phyloP scores from a whole-genome alignment of 768 basidiomycete species.

The Amanita exitialis region DNA sequence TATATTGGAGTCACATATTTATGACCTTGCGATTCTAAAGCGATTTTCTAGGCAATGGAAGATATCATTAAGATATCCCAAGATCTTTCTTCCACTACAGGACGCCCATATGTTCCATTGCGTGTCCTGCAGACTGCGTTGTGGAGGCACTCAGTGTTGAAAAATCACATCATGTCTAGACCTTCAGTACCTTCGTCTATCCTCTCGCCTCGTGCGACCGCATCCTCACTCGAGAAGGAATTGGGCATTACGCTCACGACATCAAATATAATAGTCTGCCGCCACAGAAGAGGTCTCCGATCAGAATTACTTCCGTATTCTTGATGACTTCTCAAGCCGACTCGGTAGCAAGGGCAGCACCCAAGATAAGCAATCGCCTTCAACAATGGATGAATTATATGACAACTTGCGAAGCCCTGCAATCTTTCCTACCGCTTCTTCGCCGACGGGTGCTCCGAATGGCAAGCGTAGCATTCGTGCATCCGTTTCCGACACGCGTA shows the following conservation, averaged over 20 bases:
- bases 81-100: slow-evolving; percentile 66
- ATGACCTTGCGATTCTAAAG: slow-evolving; percentile 6
- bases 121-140: slow-evolving; percentile 63
- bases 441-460: background rate
- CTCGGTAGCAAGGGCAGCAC: slow-evolving; percentile 60
- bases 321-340: slow-evolving; percentile 59
- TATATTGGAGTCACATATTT: slow-evolving; percentile 19
- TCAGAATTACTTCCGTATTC: slow-evolving; percentile 52
- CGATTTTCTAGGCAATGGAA: slow-evolving; percentile 54
- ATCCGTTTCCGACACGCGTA: slow-evolving; percentile 9
- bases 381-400: slow-evolving; percentile 68
- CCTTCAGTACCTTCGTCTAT: slow-evolving; percentile 25
- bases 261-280: slow-evolving; percentile 34
- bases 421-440: slow-evolving; percentile 15
- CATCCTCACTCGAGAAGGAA: slow-evolving; percentile 46
- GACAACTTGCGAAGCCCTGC: slow-evolving; percentile 24
- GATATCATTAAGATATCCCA: slow-evolving; percentile 67
- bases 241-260: slow-evolving; percentile 53
- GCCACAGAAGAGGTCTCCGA: slow-evolving; percentile 15
- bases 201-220: slow-evolving; percentile 20
- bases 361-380: slow-evolving; percentile 25
- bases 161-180: slow-evolving; percentile 42
- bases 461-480: background rate
- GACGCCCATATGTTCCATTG: slow-evolving; percentile 58
- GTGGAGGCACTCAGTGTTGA: slow-evolving; percentile 69